A percentile compares a stretch with the other conserved stretches of the same genome.
Conservation (phyloP, 2,329 filamentous ascomycete species). For the Fusarium falciforme region DNA sequence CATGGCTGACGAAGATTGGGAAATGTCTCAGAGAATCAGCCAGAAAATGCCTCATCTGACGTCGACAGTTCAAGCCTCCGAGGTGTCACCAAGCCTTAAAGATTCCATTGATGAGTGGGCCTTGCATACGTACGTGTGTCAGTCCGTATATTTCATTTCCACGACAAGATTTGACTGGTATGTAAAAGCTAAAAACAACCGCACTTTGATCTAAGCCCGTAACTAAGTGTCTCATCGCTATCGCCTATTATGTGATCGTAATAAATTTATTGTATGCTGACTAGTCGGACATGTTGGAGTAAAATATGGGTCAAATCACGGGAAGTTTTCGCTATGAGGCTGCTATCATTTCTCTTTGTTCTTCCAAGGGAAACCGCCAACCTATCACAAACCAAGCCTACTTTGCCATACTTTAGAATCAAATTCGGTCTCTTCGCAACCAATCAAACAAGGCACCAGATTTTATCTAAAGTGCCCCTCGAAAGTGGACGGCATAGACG, state of each 20-base stretch:
- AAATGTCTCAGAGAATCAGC: background rate
- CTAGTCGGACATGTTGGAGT: background rate
- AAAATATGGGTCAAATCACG: background rate
- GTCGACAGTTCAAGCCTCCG: background rate
- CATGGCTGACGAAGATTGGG: background rate
- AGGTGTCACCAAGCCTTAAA: background rate
- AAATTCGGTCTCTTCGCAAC: background rate
- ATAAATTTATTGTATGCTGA: background rate
- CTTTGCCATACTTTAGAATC: background rate
- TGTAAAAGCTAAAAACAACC: background rate
- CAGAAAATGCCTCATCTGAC: background rate
- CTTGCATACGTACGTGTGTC: background rate
- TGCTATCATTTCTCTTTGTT: background rate
- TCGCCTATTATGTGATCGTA: too few relatives aligned
- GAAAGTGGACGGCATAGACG: background rate
- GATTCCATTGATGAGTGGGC: background rate
- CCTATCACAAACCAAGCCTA: background rate
- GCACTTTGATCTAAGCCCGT: background rate
- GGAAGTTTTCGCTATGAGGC: background rate
- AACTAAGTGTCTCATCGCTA: too few relatives aligned
- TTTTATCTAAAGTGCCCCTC: background rate
- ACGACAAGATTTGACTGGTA: background rate
- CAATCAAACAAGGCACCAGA: background rate
- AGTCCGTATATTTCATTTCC: background rate
- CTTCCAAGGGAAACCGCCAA: background rate